Evolutionary conservation across 768 basidiomycete genomes (phyloP), one percentile per base, ranked within the genome.

Genomic region (Xerocomellus amylosporus): DNA sequence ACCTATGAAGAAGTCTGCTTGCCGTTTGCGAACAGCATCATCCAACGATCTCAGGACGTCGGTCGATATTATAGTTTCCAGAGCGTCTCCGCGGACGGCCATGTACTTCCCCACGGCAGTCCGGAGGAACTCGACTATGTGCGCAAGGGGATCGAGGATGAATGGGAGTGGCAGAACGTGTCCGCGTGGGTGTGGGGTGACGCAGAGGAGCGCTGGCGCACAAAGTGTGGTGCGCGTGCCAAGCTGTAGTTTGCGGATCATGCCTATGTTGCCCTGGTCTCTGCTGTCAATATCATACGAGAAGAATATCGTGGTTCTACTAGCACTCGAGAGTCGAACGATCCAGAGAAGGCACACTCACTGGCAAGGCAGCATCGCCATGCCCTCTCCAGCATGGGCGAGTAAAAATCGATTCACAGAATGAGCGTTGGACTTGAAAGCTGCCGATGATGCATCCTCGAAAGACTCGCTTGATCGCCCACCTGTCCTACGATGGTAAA

Each of bases 1-100:
- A 60, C 51, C 17, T 77, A 74, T 53, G 67, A 75, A 52, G 42
- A 60, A 9, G 51, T 69, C 10, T 68, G 75, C 14, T 60, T 69
- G 8, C 68, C 74, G 14, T 66, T 70, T 39, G 58, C 65, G 7
- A 66, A 71, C 28, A 14, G 22, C 13, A 42, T 74, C 36, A 55
- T 59, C 20, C 36, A 53, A 26, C 51, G 41, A 15, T 65, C 69
- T 5, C 48, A 46, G 19, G 37, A 58, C n/a, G 46, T 56, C 0
- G 71, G 72, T 2, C 24, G 54, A 17, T 50, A 68, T 51, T 71
- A 64, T 42, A 50, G 58, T 33, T 66, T 72, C 39, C 42, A 42
- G 2, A 43, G 42, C 3, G 22, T 14, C 17, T 24, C 28, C 1
- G 49, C 52, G 22, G 50, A 56, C 8, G 43, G 34, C 7, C 7